Evolutionary conservation across 805 yeast genomes (phyloP).

Genomic region (Schwanniomyces occidentalis): DNA sequence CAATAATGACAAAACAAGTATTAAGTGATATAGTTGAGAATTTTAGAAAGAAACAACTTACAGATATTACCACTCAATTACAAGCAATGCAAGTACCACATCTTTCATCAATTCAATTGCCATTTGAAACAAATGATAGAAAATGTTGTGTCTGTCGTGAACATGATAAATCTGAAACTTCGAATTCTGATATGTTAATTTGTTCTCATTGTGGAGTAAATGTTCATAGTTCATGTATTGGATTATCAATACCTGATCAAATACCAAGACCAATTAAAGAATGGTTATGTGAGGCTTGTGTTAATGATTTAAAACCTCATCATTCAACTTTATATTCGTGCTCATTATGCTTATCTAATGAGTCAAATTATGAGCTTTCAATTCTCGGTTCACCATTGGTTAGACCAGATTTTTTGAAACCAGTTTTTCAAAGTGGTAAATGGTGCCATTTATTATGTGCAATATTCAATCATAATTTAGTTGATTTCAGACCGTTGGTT

Average conservation of each 20-base stretch:
- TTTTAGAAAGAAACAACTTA: constrained; percentile 23
- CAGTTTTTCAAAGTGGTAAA: constrained; percentile 57
- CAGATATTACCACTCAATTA: constrained; percentile 24
- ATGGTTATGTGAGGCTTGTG: constrained; percentile 84
- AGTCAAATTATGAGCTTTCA: constrained; percentile 47
- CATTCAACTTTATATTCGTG: constrained; percentile 61
- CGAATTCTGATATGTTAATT: constrained; percentile 40
- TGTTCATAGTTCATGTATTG: constrained; percentile 74
- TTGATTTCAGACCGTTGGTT: constrained; percentile 46
- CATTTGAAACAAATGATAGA: constrained; percentile 24
- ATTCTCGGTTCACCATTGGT: constrained; percentile 41
- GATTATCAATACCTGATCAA: constrained; percentile 29
- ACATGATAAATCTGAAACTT: constrained; percentile 23
- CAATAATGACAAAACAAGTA: constrained; percentile 6
- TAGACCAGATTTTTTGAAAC: constrained; percentile 65
- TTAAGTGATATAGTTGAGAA: constrained; percentile 13
- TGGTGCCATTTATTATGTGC: constrained; percentile 86
- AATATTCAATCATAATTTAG: constrained; percentile 47
- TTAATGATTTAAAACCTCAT: constrained; percentile 64
- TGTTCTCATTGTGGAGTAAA: constrained; percentile 69
- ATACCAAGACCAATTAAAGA: constrained; percentile 31
- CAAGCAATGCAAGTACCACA: constrained; percentile 18
- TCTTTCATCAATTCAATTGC: constrained; percentile 14
- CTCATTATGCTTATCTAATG: constrained; percentile 60
- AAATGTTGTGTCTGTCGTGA: constrained; percentile 63